Base-by-base conservation (phyloP, 2,329 filamentous ascomycete species). In the Aspergillus hiratsukae region DNA sequence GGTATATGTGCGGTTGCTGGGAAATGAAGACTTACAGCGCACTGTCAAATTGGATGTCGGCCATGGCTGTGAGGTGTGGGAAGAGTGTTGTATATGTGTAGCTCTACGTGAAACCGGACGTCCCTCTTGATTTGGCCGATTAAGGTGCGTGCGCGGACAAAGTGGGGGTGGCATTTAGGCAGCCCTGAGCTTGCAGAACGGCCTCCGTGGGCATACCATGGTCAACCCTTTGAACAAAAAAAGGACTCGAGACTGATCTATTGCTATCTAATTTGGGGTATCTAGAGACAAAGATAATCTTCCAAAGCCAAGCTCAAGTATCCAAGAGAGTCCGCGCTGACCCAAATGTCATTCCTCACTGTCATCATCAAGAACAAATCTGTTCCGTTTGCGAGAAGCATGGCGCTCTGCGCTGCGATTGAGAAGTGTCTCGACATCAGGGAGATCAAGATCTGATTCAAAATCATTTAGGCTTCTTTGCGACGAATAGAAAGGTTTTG, bases 1-100 rank as follows among this genome's bases (percentile, higher is more conserved):
- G 5, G 14, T 46, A 43, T 35, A 6, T 35, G 5, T 6, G 23
- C 19, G 1, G 3, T 5, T 23, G 28, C 9, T 6, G 6, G 1
- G 11, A 14, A 27, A 3, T 19, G 7, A n/a, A 5, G 17, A 72
- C 75, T 73, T 71, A 80, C 78, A 80, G 73, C 53, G 78, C 78
- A 61, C 77, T 79, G 62, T 80, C 78, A 61, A 79, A 80, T 69
- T 80, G 78, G 63, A 73, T 71, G 63, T 80, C 78, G 48, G 73
- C 74, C 75, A 76, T 76, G 62, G 55, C 72, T 65, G 64, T 48
- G 57, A 55, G 52, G 51, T 51, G 50, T 51, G 49, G 53, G 56
- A 52, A 29, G 49, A 43, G 45, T 46, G 43, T 29, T 54, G 54
- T 61, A 51, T 52, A 40, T 50, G 53, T 41, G 45, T 58, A 52